Evolutionary conservation across 192 early-diverging fungal genomes (phyloP), one percentile per base, ranked within the genome.

Genomic region (Podila clonocystis): DNA sequence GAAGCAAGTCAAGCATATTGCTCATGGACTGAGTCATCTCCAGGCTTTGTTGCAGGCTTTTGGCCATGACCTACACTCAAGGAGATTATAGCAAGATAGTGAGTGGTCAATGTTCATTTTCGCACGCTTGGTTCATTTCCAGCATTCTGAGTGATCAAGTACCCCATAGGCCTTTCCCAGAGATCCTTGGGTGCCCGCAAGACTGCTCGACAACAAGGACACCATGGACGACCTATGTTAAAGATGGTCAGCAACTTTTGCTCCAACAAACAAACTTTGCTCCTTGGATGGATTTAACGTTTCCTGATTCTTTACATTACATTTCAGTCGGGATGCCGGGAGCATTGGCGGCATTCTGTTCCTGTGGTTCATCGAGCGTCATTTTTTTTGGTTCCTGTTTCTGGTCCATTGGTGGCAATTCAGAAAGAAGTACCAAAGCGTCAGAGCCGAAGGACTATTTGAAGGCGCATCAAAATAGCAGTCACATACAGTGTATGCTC

Each of bases 1-100:
- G 72, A 29, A 82, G 65, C 50, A 83, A 52, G 9, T 85, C 82
- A 73, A 82, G 73, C 69, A 82, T 73, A n/a, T 66, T 64, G 45
- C 76, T 85, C 82, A 85, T 83, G 1, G 70, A 58, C 22, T 83
- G 68, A n/a, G 75, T 82, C 82, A 85, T 85, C 36, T 85, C 82
- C 57, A 85, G 61, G 57, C 75, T 79, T 45, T 75, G 75, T 62
- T 76, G 67, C 13, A 85, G 55, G 55, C 73, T 83, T n/a, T 65
- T 71, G 0, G 76, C 72, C 63, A 85, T 62, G 2, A 82, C 72
- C 85, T 85, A 67, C 24, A 17, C 2, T 31, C 0, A 20, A 2
- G 30, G 13, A 13, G 20, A 22, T 22, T 26, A 4, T 67, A 15
- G 26, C 13, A 12, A 45, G 17, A 15, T 45, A 17, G 41, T 45